Evolutionary conservation across 352 stramenopile species (phyloP), one percentile per base, ranked within the genome.

Genomic region (Phytophthora ohioensis): DNA sequence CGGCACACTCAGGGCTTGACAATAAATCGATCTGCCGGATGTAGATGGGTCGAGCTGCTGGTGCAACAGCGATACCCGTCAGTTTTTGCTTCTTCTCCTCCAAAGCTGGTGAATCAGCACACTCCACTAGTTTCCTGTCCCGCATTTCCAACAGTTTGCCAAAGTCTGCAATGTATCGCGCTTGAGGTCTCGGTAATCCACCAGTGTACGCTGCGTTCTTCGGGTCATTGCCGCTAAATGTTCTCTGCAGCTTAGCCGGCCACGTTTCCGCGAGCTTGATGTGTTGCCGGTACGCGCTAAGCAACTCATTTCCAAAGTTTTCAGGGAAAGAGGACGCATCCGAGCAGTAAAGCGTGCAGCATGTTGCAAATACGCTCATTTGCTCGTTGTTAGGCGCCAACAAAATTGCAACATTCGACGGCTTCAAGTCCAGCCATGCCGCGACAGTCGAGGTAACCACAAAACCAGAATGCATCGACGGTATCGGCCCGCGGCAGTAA

Each of bases 341-440:
- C 0, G 85, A 93, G 51, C 84, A 86, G 52, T 96, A 96, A 0
- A 96, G 67, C 38, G 90, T 88, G 48, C 86, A 94, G 62, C 90
- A 96, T 1, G 90, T 94, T n/a, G 88, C 82, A 75, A 94, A 96
- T 4, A 96, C 83, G 59, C 86, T 94, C 79, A 94, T 92, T 62
- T 96, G 90, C 39, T 96, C 87, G 43, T 95, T 93, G 67, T 92
- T 95, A 0, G 90, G 90, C 0, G 90, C 87, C 8, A 96, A 65
- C 34, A 96, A 72, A 47, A 96, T 88, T 11, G 85, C 88, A 34
- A 94, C 86, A 47, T 95, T 94, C 31, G 71, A 80, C 2, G 82
- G 71, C 7, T 91, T 92, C 21, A 94, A 59, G 43, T 94, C 90
- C 38, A 95, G 79, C 90, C 90, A 96, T 13, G 87, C 85, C 0